Percentiles rank a stretch among this genome's conserved stretches.
These are phyloP conservation scores for Hyphochytrium catenoides DNA, from an alignment of 352 stramenopile genomes.

Conservation along the genomic window DNA sequence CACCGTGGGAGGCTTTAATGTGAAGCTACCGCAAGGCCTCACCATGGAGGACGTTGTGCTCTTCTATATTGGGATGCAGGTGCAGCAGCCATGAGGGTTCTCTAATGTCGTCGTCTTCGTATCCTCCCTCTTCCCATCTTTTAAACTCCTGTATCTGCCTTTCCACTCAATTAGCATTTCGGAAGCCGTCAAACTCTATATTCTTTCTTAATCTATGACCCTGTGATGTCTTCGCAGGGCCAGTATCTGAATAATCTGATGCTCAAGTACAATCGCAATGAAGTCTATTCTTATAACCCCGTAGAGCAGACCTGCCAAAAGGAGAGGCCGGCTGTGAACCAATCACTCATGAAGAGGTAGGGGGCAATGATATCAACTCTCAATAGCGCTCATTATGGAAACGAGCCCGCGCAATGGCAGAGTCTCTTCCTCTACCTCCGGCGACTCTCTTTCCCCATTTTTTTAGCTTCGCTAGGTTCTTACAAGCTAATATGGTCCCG, in stretches of 20 bases:
- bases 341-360: slow-evolving; percentile 21
- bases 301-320: slow-evolving; percentile 16
- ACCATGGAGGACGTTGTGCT: slow-evolving; percentile 20
- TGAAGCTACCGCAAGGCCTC: too few relatives aligned
- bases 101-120: too few relatives aligned
- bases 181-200: too few relatives aligned
- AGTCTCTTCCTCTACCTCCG: neutral
- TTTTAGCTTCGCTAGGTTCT: neutral
- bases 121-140: too few relatives aligned
- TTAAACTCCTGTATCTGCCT: too few relatives aligned
- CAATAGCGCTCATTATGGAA: too few relatives aligned
- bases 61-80: slow-evolving; percentile 45
- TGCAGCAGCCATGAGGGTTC: too few relatives aligned
- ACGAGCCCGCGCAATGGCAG: neutral
- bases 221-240: too few relatives aligned
- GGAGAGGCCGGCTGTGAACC: slow-evolving; percentile 34
- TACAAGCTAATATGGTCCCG: neutral
- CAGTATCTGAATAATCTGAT: slow-evolving; percentile 52
- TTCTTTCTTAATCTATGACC: too few relatives aligned
- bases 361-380: slow-evolving; percentile 14
- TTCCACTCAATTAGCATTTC: too few relatives aligned
- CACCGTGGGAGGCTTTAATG: too few relatives aligned
- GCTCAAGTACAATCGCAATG: slow-evolving; percentile 32
- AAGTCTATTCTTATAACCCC: slow-evolving; percentile 45
- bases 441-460: slow-evolving; percentile 2